Evolutionary conservation across 768 basidiomycete species (phyloP).

Genomic region (Agrocybe chaxingu): DNA sequence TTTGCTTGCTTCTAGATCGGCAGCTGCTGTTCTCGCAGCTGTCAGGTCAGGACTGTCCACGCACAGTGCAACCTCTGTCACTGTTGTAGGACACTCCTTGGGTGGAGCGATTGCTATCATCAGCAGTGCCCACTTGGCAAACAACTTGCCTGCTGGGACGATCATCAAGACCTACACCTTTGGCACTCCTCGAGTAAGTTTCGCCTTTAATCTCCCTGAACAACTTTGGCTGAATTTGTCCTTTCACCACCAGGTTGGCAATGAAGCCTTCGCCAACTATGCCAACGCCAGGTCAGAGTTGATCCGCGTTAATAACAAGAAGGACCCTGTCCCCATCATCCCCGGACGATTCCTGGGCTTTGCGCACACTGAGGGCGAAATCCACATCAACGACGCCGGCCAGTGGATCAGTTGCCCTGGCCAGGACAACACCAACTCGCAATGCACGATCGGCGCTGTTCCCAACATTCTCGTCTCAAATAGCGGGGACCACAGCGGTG

Average conservation of each 20-base stretch:
- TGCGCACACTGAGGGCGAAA: constrained; percentile 46
- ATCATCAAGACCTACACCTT: constrained; percentile 32
- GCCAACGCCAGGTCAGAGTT: constrained; percentile 45
- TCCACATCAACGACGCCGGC: constrained; percentile 42
- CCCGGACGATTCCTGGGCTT: constrained; percentile 41
- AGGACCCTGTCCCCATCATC: constrained; percentile 35
- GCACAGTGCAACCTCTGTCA: constrained; percentile 33
- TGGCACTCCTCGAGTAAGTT: constrained; percentile 36
- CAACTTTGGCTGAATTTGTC: neutral
- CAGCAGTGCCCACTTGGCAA: constrained; percentile 48
- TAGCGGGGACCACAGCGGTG: constrained; percentile 42
- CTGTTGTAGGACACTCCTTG: constrained; percentile 47
- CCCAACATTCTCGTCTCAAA: constrained; percentile 50
- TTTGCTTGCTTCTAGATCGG: constrained; percentile 28
- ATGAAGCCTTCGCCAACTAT: constrained; percentile 56
- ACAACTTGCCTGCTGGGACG: constrained; percentile 35
- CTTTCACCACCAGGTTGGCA: constrained; percentile 37
- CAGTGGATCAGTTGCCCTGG: constrained; percentile 34
- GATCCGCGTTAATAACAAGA: constrained; percentile 58
- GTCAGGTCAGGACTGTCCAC: constrained; percentile 35
- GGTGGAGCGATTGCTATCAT: constrained; percentile 52
- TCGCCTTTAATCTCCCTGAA: neutral
- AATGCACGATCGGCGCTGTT: constrained; percentile 52
- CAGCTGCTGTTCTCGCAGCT: constrained; percentile 37
- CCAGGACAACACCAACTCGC: constrained; percentile 47